Evolutionary conservation across 805 yeast species (phyloP), one percentile per base, ranked within the genome.

Genomic region (Starmerella ratchasimensis): DNA sequence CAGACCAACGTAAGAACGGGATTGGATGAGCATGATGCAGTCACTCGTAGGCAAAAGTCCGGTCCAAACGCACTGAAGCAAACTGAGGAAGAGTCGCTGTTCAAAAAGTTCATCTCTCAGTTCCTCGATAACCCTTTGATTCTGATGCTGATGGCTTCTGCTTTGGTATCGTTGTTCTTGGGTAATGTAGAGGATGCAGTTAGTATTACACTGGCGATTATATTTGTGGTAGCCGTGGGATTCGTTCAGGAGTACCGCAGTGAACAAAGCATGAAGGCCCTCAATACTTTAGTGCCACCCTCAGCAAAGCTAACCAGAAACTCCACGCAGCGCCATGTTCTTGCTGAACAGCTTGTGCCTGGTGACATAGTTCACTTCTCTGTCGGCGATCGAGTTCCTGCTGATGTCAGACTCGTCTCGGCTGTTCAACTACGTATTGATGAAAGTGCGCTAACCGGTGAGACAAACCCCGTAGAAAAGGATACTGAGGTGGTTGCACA

Each of bases 141-240:
- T 47, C 63, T 90, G 48, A 63, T 90, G 41, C 67, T 90, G 51
- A 80, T 86, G 28, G 96, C 90, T 0, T 83, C 96, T 0, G 96
- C 98, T 0, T 71, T 69, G 2, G 67, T 90, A 25, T 76, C 93
- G 45, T 80, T 88, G 48, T 59, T 81, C 50, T 82, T 90, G 93
- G 94, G 95, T n/a, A 90, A 90, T 60, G 73, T 74, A 23, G 96
- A 90, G 56, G 99, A 90, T 58, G 94, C 97, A 2, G 64, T 90
- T n/a, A 76, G 90, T 48, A 90, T 90, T 49, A 77, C 96, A 0
- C 64, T 86, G 45, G 98, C 98, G 3, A 82, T 90, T 34, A 51
- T 81, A 31, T 86, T 90, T 48, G 99, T 90, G 23, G 96, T 90
- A 10, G 73, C 90, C 1, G 99, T 90, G 26, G 99, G 99, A 0